Conservation (phyloP, 805 yeast genomes). For the Grigorovia yakushimaensis region DNA sequence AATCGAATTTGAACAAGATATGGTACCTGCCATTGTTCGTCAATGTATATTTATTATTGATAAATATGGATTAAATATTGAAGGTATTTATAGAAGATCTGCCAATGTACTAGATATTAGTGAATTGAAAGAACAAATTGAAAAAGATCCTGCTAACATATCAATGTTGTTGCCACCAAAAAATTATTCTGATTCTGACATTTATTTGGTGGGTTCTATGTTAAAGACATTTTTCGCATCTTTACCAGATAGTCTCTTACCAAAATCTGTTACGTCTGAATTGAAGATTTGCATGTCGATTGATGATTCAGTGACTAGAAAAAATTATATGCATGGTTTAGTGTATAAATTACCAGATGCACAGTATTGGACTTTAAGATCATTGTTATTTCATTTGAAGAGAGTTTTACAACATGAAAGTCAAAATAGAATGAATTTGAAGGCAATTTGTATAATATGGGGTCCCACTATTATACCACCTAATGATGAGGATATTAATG, state of each 20-base stretch:
- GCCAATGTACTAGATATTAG: constrained; percentile 71
- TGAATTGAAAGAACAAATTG: constrained; percentile 61
- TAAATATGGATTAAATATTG: constrained; percentile 70
- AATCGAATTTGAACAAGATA: constrained; percentile 75
- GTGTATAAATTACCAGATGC: constrained; percentile 91
- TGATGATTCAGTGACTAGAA: constrained; percentile 47
- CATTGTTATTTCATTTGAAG: constrained; percentile 75
- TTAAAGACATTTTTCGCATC: constrained; percentile 74
- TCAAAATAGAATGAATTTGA: constrained; percentile 70
- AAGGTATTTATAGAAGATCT: constrained; percentile 81
- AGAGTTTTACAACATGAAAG: constrained; percentile 56
- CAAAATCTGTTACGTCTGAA: constrained; percentile 21
- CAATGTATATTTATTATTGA: constrained; percentile 85
- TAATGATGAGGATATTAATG: constrained; percentile 59
- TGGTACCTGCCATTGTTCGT: constrained; percentile 84
- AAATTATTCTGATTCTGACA: constrained; percentile 63
- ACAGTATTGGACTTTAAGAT: constrained; percentile 83
- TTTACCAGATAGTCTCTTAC: constrained; percentile 52
- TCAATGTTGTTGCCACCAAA: constrained; percentile 45
- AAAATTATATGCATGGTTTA: constrained; percentile 72
- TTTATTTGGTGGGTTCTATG: constrained; percentile 79
- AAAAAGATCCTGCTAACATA: constrained; percentile 61
- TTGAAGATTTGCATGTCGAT: constrained; percentile 54
- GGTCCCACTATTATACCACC: constrained; percentile 78
- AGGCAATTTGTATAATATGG: constrained; percentile 85